A percentile compares a stretch with the other conserved stretches of the same genome.
Evolutionary conservation across 2,329 filamentous ascomycete genomes (phyloP).

Genomic region (Epicoccum sorghinum): DNA sequence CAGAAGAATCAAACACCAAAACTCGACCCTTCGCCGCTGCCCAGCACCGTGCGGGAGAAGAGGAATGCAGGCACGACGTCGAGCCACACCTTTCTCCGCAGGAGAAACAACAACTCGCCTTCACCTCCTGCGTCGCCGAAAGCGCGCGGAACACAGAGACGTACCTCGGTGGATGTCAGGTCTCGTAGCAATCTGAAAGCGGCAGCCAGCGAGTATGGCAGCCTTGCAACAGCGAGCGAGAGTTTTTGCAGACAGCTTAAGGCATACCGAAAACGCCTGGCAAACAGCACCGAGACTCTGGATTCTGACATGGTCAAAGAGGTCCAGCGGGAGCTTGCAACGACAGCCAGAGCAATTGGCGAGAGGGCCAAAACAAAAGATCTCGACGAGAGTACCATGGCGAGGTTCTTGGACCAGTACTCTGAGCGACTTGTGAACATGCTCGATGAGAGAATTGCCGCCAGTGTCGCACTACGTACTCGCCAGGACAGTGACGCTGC

Average conservation of each 20-base stretch:
- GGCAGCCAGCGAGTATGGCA: conserved; percentile 41
- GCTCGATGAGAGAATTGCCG: conserved; percentile 71
- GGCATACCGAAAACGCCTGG: conserved; percentile 64
- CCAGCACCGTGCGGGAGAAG: conserved; percentile 30
- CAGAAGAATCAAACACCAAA: conserved; percentile 49
- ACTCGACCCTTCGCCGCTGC: conserved; percentile 51
- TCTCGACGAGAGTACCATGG: conserved; percentile 52
- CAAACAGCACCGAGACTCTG: conserved; percentile 55
- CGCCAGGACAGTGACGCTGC: conserved; percentile 41
- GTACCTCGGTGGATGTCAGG: conserved; percentile 59
- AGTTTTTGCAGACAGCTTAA: conserved; percentile 63
- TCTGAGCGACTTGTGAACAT: conserved; percentile 73
- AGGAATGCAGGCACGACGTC: conserved; percentile 24
- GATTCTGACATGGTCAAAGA: conserved; percentile 56
- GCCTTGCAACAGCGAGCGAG: conserved; percentile 55
- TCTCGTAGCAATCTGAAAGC: conserved; percentile 51
- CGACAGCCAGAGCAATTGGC: conserved; percentile 53
- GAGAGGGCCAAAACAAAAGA: conserved; percentile 50
- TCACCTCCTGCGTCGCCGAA: conserved; percentile 50
- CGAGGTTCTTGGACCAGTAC: conserved; percentile 74
- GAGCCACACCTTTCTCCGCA: conserved; percentile 23
- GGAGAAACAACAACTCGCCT: conserved; percentile 48
- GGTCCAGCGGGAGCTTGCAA: conserved; percentile 62
- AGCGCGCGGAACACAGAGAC: conserved; percentile 47
- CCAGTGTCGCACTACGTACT: conserved; percentile 45